Evolutionary conservation across 1,284 basidiomycete genomes (phyloP).

Genomic region (Melampsora americana): DNA sequence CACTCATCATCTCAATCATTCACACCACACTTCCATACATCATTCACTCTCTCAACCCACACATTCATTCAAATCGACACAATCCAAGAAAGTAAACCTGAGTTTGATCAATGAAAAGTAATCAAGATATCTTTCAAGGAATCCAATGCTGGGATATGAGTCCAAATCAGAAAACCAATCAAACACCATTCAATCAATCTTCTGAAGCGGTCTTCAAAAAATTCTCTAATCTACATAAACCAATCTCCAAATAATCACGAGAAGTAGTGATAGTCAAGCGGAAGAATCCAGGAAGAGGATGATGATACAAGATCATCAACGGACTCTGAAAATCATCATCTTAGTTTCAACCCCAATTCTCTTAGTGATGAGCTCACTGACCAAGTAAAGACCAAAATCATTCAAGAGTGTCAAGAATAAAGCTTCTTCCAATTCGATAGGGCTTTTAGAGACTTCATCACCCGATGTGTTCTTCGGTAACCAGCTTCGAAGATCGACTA

Average conservation of each 20-base stretch:
- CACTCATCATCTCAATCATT: too few relatives aligned
- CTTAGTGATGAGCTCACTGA: not conserved
- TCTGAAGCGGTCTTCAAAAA: not conserved
- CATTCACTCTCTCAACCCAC: too few relatives aligned
- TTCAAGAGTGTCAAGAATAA: not conserved
- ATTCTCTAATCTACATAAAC: slow-evolving; percentile 16
- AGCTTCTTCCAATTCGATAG: not conserved
- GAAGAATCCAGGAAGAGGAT: slow-evolving; percentile 38
- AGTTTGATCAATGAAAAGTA: too few relatives aligned
- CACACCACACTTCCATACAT: too few relatives aligned
- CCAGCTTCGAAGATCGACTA: not conserved
- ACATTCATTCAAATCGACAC: too few relatives aligned
- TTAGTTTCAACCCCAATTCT: not conserved
- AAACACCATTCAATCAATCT: too few relatives aligned
- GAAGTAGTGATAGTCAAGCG: slow-evolving; percentile 25
- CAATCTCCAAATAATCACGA: slow-evolving; percentile 16
- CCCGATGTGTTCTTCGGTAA: not conserved
- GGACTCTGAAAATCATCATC: not conserved
- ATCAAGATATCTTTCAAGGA: too few relatives aligned
- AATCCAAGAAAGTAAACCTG: too few relatives aligned
- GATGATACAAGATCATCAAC: slow-evolving; percentile 15
- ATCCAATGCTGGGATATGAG: too few relatives aligned
- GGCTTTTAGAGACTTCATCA: not conserved
- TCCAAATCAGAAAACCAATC: too few relatives aligned
- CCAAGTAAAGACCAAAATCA: not conserved